Evolutionary conservation across 768 basidiomycete species (phyloP).

Genomic region (Pleurotus tuber-regium): DNA sequence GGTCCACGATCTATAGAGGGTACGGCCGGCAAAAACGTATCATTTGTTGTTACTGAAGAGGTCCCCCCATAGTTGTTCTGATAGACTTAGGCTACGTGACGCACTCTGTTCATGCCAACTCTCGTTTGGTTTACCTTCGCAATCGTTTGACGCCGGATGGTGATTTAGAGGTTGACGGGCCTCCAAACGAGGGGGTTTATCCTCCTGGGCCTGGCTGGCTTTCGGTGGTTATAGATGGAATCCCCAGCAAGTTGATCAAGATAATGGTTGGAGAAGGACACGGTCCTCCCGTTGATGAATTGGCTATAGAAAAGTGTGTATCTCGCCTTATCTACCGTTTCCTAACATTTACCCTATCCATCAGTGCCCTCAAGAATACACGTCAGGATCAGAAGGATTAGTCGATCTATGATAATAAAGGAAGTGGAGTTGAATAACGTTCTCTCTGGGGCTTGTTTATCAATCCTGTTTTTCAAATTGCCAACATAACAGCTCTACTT

Average conservation of each 20-base stretch:
- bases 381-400: conserved; percentile 50
- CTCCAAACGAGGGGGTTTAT: conserved; percentile 62
- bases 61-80: conserved; percentile 55
- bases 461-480: conserved; percentile 3
- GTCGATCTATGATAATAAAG: too few relatives aligned
- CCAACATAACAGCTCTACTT: not conserved
- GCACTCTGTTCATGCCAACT: conserved; percentile 73
- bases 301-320: conserved; percentile 57
- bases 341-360: conserved; percentile 4
- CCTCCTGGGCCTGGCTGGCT: conserved; percentile 84
- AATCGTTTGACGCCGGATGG: conserved; percentile 35
- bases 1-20: too few relatives aligned
- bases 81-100: conserved; percentile 87
- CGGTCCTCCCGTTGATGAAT: conserved; percentile 55
- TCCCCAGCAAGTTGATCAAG: conserved; percentile 61
- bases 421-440: too few relatives aligned
- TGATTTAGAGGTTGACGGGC: conserved; percentile 57
- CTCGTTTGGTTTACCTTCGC: conserved; percentile 68
- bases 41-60: too few relatives aligned
- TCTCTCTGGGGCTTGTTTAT: too few relatives aligned
- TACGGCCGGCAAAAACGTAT: too few relatives aligned
- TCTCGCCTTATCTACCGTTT: not conserved
- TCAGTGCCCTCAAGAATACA: conserved; percentile 49
- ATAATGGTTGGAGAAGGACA: conserved; percentile 69
- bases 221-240: conserved; percentile 60